phyloP scores from a whole-genome alignment of 225 moss, liverwort and hornwort species.

The Antitrichia curtipendula region DNA sequence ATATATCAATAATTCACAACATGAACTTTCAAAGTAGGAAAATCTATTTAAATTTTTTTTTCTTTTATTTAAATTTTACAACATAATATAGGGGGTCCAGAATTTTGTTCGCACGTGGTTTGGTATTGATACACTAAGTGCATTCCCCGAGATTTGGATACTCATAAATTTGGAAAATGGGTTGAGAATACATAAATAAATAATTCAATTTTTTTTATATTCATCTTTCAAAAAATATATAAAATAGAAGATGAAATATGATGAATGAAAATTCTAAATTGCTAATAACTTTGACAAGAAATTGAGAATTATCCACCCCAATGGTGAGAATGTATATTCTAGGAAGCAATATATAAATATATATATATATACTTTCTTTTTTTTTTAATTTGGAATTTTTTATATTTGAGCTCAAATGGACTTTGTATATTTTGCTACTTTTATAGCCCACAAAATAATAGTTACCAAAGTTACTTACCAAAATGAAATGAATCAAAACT shows the following conservation, averaged over 20 bases:
- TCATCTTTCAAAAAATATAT: not conserved
- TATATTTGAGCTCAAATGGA: not conserved
- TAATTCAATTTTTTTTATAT: rapidly evolving
- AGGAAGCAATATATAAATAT: not conserved
- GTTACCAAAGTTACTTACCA: rapidly evolving
- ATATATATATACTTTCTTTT: rapidly evolving
- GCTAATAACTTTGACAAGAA: not conserved
- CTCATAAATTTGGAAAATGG: not conserved
- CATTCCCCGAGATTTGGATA: no score
- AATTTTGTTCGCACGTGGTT: no score
- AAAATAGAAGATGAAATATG: not conserved
- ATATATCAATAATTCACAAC: no score
- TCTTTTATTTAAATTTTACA: no score
- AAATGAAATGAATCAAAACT: not conserved
- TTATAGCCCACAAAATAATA: not conserved
- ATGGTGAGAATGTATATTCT: not conserved
- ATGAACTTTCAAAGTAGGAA: no score
- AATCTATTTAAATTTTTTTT: no score
- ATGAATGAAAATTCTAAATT: not conserved
- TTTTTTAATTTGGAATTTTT: not conserved
- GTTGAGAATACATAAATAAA: not conserved
- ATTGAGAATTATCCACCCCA: not conserved
- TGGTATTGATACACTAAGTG: no score
- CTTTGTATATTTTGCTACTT: not conserved
- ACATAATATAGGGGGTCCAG: no score